Evolutionary conservation across 2,329 filamentous ascomycete species (phyloP).

Genomic region (Penicillium corylophilum): DNA sequence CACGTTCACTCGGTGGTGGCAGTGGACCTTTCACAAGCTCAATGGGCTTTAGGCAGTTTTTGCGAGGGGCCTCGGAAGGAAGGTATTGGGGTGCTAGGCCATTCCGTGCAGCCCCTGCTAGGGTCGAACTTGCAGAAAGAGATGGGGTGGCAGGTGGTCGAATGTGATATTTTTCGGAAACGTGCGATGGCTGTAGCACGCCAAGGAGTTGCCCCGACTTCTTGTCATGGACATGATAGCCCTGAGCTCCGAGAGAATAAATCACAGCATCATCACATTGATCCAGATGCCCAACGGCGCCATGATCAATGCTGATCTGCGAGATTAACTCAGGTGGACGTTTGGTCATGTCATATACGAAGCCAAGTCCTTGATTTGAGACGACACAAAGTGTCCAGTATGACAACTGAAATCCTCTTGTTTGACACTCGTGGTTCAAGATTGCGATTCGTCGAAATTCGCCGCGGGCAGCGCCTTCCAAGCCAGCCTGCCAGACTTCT

Average conservation of each 20-base stretch:
- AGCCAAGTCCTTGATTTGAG: constrained; percentile 45
- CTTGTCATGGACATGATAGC: constrained; percentile 47
- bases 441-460: constrained; percentile 43
- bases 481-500: constrained; percentile 47
- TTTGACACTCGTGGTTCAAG: constrained; percentile 45
- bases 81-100: constrained; percentile 22
- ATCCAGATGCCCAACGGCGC: constrained; percentile 47
- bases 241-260: constrained; percentile 45
- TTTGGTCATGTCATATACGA: constrained; percentile 47
- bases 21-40: constrained; percentile 28
- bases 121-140: constrained; percentile 15
- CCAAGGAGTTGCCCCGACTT: constrained; percentile 40
- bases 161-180: constrained; percentile 37
- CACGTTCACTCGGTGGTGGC: constrained; percentile 20
- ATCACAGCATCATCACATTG: constrained; percentile 44
- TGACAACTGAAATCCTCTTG: constrained; percentile 48
- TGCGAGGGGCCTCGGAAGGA: constrained; percentile 20
- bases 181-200: constrained; percentile 36
- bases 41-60: constrained; percentile 29
- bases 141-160: constrained; percentile 23
- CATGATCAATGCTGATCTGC: constrained; percentile 40
- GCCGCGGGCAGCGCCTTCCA: constrained; percentile 36
- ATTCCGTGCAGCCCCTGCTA: constrained; percentile 21
- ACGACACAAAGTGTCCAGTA: constrained; percentile 48
- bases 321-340: constrained; percentile 35